Evolutionary conservation across 441 rosid genomes (phyloP), one percentile per base, ranked within the genome.

Genomic region (Bruguiera hainesii): DNA sequence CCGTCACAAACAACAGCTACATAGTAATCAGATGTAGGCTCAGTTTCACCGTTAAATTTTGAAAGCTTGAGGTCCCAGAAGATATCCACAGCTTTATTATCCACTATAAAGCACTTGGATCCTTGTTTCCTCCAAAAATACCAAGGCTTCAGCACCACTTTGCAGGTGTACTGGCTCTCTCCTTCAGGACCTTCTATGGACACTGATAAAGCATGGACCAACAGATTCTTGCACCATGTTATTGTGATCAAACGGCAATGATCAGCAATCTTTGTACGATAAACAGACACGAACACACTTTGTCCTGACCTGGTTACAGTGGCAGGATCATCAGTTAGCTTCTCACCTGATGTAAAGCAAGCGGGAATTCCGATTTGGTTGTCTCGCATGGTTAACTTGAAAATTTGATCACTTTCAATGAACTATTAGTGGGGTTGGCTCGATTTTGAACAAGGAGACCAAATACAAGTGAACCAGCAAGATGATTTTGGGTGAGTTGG

Each of bases 241-340:
- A 84, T 68, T 39, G 84, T 79, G 30, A 84, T 78, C 56, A 82
- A 69, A 67, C 89, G 83, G 73, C 86, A 78, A 68, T 79, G 84
- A 69, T 85, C 90, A 15, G 86, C 87, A 0, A 87, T 70, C 71
- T 87, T 87, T 21, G 89, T 82, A 19, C 87, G 72, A 60, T 79
- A 87, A 46, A 82, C 76, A 18, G 89, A 85, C 87, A 87, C 79
- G 76, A 85, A 79, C 39, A 82, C 84, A 61, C 89, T 85, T 80
- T 87, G 87, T 1, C 92, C 92, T 1, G 88, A 83, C 76, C 89
- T 78, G 18, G 82, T 85, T 37, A 87, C 74, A 0, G 87, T 74
- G 1, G 82, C 71, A 0, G 81, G 83, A 72, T 80, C 89, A 69
- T 87, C 86, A 23, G 67, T 60, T 55, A 60, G 71, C 79, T 79